Evolutionary conservation across 345 rosid genomes (phyloP).

Genomic region (Pseudoturritis turrita): DNA sequence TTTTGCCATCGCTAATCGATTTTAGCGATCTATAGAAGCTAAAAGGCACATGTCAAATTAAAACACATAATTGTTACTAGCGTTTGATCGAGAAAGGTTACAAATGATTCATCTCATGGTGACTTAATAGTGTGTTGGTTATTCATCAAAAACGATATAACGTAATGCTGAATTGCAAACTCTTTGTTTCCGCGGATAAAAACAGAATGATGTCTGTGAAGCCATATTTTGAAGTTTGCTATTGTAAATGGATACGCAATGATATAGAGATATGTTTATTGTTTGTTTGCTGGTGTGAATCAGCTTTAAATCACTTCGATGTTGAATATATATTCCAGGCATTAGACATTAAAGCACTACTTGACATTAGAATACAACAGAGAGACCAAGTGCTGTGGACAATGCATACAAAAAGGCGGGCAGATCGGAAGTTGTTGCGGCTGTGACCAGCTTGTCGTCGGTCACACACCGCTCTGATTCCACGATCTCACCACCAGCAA

Average conservation of each 20-base stretch:
- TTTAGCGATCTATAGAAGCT: too few relatives aligned
- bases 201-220: too few relatives aligned
- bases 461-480: slow-evolving; percentile 38
- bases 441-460: slow-evolving; percentile 44
- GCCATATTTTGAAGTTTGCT: too few relatives aligned
- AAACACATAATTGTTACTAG: too few relatives aligned
- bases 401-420: slow-evolving; percentile 37
- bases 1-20: too few relatives aligned
- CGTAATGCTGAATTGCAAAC: too few relatives aligned
- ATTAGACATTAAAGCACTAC: background rate
- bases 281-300: background rate
- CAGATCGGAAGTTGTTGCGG: slow-evolving; percentile 34
- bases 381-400: slow-evolving; percentile 37
- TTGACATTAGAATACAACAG: slow-evolving; percentile 32
- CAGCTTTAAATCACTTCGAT: background rate
- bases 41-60: too few relatives aligned
- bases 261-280: background rate
- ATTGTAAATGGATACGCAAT: background rate
- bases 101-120: too few relatives aligned
- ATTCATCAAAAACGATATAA: too few relatives aligned
- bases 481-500: slow-evolving; percentile 42
- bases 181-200: too few relatives aligned
- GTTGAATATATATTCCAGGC: background rate
- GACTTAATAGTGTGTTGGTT: too few relatives aligned
- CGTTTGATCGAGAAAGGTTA: too few relatives aligned